Evolutionary conservation across 2,329 filamentous ascomycete species (phyloP).

Genomic region (Phyllosticta citriasiana): DNA sequence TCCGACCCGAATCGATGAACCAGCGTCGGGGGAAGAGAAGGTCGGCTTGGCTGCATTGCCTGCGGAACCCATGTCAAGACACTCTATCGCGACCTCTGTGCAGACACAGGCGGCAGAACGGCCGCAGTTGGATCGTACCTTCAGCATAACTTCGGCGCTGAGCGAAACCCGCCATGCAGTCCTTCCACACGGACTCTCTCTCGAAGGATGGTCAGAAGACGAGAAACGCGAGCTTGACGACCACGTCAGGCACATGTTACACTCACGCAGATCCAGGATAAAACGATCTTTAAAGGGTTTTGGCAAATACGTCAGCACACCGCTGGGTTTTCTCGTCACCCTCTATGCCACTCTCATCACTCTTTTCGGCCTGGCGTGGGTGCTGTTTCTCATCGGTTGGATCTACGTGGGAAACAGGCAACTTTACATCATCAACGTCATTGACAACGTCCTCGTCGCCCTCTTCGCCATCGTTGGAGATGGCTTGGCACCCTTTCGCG

Average conservation of each 20-base stretch:
- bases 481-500: slow-evolving; percentile 54
- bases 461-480: slow-evolving; percentile 50
- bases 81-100: not conserved
- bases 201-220: slow-evolving; percentile 64
- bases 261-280: slow-evolving; percentile 69
- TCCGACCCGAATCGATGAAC: not conserved
- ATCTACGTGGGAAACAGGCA: slow-evolving; percentile 65
- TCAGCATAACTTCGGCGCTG: slow-evolving; percentile 40
- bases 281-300: slow-evolving; percentile 74
- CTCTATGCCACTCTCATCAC: slow-evolving; percentile 77
- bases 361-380: slow-evolving; percentile 77
- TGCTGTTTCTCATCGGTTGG: slow-evolving; percentile 83
- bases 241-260: slow-evolving; percentile 77
- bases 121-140: slow-evolving; percentile 2
- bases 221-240: slow-evolving; percentile 74
- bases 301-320: slow-evolving; percentile 64
- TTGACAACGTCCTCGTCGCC: slow-evolving; percentile 47
- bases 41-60: not conserved
- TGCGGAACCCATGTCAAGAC: slow-evolving; percentile 7
- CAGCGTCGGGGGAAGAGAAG: not conserved
- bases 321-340: slow-evolving; percentile 74
- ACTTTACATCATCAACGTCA: slow-evolving; percentile 41
- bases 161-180: slow-evolving; percentile 68
- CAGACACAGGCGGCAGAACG: not conserved
- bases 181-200: slow-evolving; percentile 59